phyloP scores from a whole-genome alignment of 345 rosid genomes.

The Geranium rotundifolium region DNA sequence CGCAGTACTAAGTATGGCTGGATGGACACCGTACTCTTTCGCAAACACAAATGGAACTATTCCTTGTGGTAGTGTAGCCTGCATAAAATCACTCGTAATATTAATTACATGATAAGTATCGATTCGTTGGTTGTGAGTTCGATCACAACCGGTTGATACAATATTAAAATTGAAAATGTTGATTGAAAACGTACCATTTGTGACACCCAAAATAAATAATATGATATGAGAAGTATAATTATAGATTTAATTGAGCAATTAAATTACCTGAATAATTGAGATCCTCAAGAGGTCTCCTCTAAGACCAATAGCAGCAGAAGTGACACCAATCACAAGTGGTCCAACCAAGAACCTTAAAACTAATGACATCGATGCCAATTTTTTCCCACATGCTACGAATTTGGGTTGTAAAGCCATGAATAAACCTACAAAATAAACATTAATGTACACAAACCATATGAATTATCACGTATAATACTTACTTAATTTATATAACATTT shows the following conservation, averaged over 20 bases:
- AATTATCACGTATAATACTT: not conserved
- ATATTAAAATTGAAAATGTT: no score
- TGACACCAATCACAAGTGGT: conserved; percentile 14
- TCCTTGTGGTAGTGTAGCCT: conserved; percentile 76
- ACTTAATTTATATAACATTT: not conserved
- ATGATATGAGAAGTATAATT: not conserved
- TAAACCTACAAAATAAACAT: conserved; percentile 7
- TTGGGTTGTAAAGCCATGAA: conserved; percentile 19
- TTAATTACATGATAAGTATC: no score
- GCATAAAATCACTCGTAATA: not conserved
- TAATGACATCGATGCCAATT: conserved; percentile 3
- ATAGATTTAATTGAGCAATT: not conserved
- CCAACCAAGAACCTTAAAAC: conserved; percentile 12
- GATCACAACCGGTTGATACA: no score
- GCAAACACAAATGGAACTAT: conserved; percentile 67
- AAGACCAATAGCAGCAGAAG: conserved; percentile 13
- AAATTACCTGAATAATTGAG: conserved; percentile 13
- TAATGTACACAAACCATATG: not conserved
- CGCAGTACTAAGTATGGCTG: conserved; percentile 65
- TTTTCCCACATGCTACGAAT: conserved; percentile 11
- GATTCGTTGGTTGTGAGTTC: no score
- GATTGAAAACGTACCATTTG: not conserved
- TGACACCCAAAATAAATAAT: no score
- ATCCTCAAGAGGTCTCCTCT: conserved; percentile 10
- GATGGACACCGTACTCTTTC: conserved; percentile 53